These are phyloP conservation scores for Xylariaceae sp. DNA, from an alignment of 2,329 filamentous ascomycete genomes.

Conservation along the genomic window DNA sequence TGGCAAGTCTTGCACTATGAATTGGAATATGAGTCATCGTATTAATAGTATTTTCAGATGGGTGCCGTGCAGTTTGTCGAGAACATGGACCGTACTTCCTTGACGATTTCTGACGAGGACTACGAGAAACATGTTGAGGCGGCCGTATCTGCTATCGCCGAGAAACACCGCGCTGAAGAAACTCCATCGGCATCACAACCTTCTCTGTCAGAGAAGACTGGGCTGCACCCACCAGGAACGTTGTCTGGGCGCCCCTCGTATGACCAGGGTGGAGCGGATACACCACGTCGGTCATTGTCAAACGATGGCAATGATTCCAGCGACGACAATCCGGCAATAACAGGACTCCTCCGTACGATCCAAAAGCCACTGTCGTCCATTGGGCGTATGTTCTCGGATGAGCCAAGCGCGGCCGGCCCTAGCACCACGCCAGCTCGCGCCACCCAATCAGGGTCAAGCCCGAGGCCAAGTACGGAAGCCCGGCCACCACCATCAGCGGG, in stretches of 20 bases:
- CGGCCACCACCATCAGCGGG: constrained; percentile 29
- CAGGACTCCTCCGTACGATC: constrained; percentile 82
- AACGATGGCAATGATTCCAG: constrained; percentile 46
- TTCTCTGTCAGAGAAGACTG: constrained; percentile 41
- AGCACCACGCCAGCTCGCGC: constrained; percentile 34
- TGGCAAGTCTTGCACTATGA: constrained; percentile 48
- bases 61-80: constrained; percentile 96
- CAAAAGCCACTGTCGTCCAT: constrained; percentile 88
- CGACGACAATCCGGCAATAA: constrained; percentile 77
- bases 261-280: constrained; percentile 34
- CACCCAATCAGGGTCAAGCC: constrained; percentile 26
- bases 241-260: constrained; percentile 42
- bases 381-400: constrained; percentile 86
- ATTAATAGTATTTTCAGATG: constrained; percentile 47
- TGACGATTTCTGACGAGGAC: constrained; percentile 91
- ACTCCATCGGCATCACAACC: constrained; percentile 37
- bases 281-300: constrained; percentile 51
- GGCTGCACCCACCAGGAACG: constrained; percentile 33
- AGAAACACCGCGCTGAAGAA: constrained; percentile 66
- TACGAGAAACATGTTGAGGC: constrained; percentile 97
- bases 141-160: constrained; percentile 91
- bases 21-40: constrained; percentile 3
- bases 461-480: constrained; percentile 27
- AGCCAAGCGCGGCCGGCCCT: constrained; percentile 40
- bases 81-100: constrained; percentile 85